These are phyloP conservation scores for Nicotiana attenuata DNA, from an alignment of 257 asterid species.

Conservation along the genomic window DNA sequence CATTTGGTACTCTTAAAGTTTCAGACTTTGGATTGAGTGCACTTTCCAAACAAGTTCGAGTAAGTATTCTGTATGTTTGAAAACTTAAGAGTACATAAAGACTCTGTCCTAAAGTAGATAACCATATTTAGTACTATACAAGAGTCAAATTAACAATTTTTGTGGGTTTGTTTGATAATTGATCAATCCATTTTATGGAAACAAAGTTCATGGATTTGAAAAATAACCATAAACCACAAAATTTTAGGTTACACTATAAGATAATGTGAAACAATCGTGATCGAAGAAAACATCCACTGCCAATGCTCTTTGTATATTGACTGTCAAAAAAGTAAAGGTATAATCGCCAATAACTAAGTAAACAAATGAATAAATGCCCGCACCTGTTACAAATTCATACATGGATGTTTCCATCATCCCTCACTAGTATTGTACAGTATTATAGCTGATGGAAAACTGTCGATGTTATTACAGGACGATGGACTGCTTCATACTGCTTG, in stretches of 20 bases:
- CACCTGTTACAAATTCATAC: neutral
- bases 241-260: neutral
- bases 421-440: slow-evolving; percentile 8
- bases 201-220: neutral
- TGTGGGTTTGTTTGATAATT: neutral
- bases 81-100: neutral
- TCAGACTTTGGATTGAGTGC: slow-evolving; percentile 87
- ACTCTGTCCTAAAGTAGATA: neutral
- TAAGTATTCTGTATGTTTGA: slow-evolving; percentile 22
- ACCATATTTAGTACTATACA: neutral
- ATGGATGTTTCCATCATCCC: neutral
- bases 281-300: neutral
- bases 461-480: slow-evolving; percentile 40
- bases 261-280: neutral
- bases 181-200: neutral
- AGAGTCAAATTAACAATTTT: neutral
- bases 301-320: neutral
- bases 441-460: slow-evolving; percentile 2
- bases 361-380: neutral
- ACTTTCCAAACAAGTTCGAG: slow-evolving; percentile 65
- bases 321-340: neutral
- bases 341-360: neutral
- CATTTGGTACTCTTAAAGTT: slow-evolving; percentile 58
- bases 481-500: slow-evolving; percentile 84
- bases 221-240: neutral